Percentiles rank a stretch among this genome's conserved stretches.
phyloP scores from a whole-genome alignment of 192 early-diverging fungal species.

The Borealophlyctis nickersoniae region DNA sequence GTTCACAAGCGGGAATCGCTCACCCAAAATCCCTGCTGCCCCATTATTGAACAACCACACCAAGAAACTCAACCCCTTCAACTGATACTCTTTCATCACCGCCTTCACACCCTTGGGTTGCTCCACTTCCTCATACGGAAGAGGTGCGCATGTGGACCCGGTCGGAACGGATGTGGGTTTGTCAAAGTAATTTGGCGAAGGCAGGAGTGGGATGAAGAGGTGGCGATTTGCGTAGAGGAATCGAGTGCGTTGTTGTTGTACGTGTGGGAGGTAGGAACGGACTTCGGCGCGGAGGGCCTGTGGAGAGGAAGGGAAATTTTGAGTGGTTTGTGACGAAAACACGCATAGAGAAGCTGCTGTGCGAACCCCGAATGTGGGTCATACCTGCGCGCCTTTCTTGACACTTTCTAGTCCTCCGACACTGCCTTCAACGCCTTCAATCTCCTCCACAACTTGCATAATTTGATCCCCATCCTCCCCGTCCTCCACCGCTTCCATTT shows the following conservation, averaged over 20 bases:
- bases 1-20: constrained; percentile 64
- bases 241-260: not conserved
- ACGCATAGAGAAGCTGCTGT: not conserved
- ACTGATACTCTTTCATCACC: constrained; percentile 72
- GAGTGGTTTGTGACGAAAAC: not conserved
- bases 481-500: not conserved
- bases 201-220: constrained; percentile 22
- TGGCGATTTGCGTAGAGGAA: constrained; percentile 16
- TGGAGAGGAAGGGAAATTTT: not conserved
- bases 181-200: constrained; percentile 10
- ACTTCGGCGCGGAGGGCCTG: not conserved
- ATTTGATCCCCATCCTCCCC: too few species aligned
- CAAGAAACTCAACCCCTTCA: constrained; percentile 90
- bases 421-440: too few species aligned
- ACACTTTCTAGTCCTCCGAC: too few species aligned
- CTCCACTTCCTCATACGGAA: not conserved
- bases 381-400: constrained; percentile 1
- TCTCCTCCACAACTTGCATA: too few species aligned
- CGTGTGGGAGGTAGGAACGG: not conserved
- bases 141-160: not conserved
- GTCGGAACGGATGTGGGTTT: not conserved
- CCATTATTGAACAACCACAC: constrained; percentile 91
- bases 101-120: constrained; percentile 17
- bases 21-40: constrained; percentile 90
- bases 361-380: not conserved